Conservation (phyloP, 2,329 filamentous ascomycete genomes). For the Microsporum ferrugineum region DNA sequence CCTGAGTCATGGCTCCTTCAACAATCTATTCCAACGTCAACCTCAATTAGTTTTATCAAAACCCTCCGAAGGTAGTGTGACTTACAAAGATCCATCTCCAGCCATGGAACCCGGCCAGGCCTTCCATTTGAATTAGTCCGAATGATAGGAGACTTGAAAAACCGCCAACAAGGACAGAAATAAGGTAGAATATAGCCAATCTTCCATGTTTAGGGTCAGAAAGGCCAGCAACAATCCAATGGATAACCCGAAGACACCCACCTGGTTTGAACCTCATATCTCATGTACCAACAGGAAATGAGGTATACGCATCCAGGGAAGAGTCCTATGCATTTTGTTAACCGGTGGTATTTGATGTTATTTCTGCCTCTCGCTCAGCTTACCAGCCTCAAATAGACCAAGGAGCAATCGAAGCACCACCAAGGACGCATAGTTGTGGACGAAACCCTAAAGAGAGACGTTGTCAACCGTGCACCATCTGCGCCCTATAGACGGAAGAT, state of each 20-base stretch:
- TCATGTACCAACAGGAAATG: constrained; percentile 35
- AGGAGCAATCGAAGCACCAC: constrained; percentile 33
- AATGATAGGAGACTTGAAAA: constrained; percentile 27
- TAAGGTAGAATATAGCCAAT: constrained; percentile 10
- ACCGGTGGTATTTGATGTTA: not conserved
- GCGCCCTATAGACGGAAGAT: not conserved
- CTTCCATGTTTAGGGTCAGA: not conserved
- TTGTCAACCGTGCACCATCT: not conserved
- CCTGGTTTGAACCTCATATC: constrained; percentile 57
- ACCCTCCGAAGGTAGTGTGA: not conserved
- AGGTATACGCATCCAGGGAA: constrained; percentile 38
- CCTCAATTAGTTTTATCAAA: not conserved
- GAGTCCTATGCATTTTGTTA: constrained; percentile 22
- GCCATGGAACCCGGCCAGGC: constrained; percentile 23
- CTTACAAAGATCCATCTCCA: constrained; percentile 26
- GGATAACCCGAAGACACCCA: constrained; percentile 37
- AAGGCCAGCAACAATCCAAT: not conserved
- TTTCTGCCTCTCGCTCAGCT: not conserved
- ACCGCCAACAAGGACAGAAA: constrained; percentile 8
- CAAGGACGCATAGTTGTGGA: constrained; percentile 27
- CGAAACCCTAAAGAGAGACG: constrained; percentile 5
- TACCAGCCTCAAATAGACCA: constrained; percentile 35
- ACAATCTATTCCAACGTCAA: constrained; percentile 21
- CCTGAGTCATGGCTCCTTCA: constrained; percentile 42
- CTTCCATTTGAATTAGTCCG: constrained; percentile 23